Evolutionary conservation across 139 green algal genomes (phyloP).

Genomic region (Tetradesmus obliquus): DNA sequence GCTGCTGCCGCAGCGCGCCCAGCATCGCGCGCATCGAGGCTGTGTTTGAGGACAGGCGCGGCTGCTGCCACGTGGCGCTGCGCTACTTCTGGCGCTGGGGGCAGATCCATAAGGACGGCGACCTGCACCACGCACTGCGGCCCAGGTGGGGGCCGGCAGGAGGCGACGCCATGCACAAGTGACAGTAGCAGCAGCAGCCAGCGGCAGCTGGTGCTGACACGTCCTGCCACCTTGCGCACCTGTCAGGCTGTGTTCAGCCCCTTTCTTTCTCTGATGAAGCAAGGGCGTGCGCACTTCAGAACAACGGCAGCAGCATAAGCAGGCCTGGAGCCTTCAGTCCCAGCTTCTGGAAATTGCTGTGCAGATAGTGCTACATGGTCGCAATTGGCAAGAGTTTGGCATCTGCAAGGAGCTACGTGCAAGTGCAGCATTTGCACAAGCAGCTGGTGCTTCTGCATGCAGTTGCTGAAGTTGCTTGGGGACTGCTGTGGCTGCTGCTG

Average conservation of each 20-base stretch:
- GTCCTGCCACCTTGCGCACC: no score
- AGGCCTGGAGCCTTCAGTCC: neutral
- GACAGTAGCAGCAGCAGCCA: no score
- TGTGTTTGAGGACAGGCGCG: neutral
- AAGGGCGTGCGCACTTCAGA: neutral
- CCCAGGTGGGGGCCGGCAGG: neutral
- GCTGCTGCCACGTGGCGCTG: constrained; percentile 22
- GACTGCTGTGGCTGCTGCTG: neutral
- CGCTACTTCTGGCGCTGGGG: constrained; percentile 37
- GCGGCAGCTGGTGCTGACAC: no score
- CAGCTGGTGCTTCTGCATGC: neutral
- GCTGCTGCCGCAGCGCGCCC: neutral
- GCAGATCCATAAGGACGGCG: constrained; percentile 11
- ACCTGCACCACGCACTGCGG: neutral
- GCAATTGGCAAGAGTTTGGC: no score
- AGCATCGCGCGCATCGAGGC: constrained; percentile 11
- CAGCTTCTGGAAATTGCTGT: no score
- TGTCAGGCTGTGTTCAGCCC: no score
- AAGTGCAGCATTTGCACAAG: no score
- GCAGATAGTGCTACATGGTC: no score
- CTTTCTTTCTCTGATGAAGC: no score
- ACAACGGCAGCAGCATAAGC: neutral
- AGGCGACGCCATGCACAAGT: no score
- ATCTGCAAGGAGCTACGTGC: no score
- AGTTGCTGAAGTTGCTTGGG: neutral